Evolutionary conservation across 106 monocot species (phyloP), one percentile per base, ranked within the genome.

Genomic region (Dendrobium nobile): DNA sequence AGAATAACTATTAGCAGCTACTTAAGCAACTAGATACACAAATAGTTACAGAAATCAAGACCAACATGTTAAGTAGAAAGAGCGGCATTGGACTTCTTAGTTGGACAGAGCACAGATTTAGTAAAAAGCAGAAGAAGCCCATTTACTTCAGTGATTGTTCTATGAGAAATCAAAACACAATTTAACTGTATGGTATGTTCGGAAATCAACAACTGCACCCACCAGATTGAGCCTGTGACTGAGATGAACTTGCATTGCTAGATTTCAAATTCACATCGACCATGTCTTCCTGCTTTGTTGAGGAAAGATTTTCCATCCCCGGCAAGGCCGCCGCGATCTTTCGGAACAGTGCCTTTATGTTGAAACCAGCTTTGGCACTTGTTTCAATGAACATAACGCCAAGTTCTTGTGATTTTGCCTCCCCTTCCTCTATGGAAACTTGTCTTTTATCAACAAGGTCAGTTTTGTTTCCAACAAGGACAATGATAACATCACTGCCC

Each of bases 251-350:
- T 43, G 88, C 72, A 27, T 84, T 80, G 16, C 87, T 92, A 0
- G 88, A 77, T 79, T 82, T 87, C 64, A 92, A 76, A 76, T 92
- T 92, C 55, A 89, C 92, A 73, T 89, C 87, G 20, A 89, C 92
- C 92, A 89, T 92, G 79, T 92, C 92, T 80, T 89, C 92, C 45
- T 92, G 92, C 75, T 89, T 92, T 80, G 87, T 84, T 11, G 88
- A 87, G 31, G 92, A 89, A 24, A 92, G 87, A 1, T 79, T 85
- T 84, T 92, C 92, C 92, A 88, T 92, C 37, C 91, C 91, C 5
- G 91, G 88, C 41, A 91, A 67, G 22, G 88, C 84, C 40, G 86
- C 84, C n/a, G 91, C 91, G 58, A 91, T 91, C 81, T 91, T 91
- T 27, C 91, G 80, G 64, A 92, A 92, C 47, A 92, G 75, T 40